Conservation (phyloP, 2,329 filamentous ascomycete genomes). For the Epicoccum nigrum region DNA sequence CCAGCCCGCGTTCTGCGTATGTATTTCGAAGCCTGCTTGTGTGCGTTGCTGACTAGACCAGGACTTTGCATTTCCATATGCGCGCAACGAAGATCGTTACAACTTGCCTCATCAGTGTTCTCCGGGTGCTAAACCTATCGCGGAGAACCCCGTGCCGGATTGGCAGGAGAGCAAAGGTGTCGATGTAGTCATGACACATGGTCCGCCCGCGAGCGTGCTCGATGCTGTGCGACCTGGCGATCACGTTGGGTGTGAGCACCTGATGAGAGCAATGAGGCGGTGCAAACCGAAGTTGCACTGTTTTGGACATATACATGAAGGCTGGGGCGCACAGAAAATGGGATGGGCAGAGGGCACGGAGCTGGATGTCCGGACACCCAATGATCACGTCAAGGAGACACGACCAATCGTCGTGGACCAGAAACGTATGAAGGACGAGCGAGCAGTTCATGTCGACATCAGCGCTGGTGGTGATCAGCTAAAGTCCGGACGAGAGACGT, state of each 20-base stretch:
- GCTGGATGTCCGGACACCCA: conserved; percentile 21
- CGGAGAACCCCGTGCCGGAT: conserved; percentile 51
- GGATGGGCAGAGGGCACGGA: conserved; percentile 43
- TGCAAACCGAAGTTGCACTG: conserved; percentile 62
- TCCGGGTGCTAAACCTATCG: conserved; percentile 36
- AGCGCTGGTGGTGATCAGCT: conserved; percentile 40
- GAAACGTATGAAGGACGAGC: conserved; percentile 26
- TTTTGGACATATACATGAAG: conserved; percentile 69
- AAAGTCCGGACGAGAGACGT: conserved; percentile 57
- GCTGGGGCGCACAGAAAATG: conserved; percentile 47
- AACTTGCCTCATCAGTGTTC: conserved; percentile 49
- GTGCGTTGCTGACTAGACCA: background rate
- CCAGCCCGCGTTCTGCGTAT: conserved; percentile 60
- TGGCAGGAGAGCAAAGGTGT: conserved; percentile 44
- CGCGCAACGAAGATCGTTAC: conserved; percentile 58
- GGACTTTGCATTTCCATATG: conserved; percentile 62
- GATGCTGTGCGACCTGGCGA: conserved; percentile 50
- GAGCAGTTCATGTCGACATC: conserved; percentile 41
- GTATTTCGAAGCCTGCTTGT: background rate
- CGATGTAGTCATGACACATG: conserved; percentile 67
- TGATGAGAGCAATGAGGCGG: conserved; percentile 59
- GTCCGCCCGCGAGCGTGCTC: conserved; percentile 59
- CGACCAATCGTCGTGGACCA: conserved; percentile 27
- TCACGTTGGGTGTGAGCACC: conserved; percentile 61
- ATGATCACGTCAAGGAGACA: conserved; percentile 26